Evolutionary conservation across 495 filamentous ascomycete genomes (phyloP), one percentile per base, ranked within the genome.

Genomic region (Hypoxylon subgilvum): DNA sequence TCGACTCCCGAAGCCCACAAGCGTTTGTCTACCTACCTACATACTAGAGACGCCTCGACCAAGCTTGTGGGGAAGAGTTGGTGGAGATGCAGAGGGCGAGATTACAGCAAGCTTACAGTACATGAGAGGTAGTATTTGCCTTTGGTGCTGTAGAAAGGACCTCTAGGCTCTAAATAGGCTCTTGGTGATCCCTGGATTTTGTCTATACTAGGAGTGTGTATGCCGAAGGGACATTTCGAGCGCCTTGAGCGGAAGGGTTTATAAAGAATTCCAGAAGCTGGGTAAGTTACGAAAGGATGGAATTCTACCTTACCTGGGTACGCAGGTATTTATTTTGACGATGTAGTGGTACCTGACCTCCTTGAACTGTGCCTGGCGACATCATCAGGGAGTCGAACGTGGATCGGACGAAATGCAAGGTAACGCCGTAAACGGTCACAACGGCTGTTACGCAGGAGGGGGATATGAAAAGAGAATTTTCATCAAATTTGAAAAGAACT

Each of bases 21-120:
- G 41, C 27, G 19, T 46, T 38, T 52, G 23, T 63, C 35, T 41
- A 51, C 40, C 27, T 30, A 30, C 27, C 5, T 30, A 30, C 10
- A 10, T 30, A 30, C 31, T 57, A 42, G 31, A 19, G 42, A 19
- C 32, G 48, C 6, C 44, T 54, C 49, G 38, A 57, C 53, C 45
- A 25, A 55, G 48, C 54, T 53, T 55, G 54, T 59, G 61, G 61
- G 45, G 61, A 58, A 59, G 48, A 55, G n/a, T 41, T 34, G 51
- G 51, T 51, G 49, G 45, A 52, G 51, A 55, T 39, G 10, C 17
- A 54, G 32, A 34, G 19, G 27, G 12, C 34, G 36, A 58, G 28
- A 53, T 63, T 63, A 16, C 60, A 63, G 28, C 25, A 48, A 52
- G 52, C 52, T 57, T 46, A 52, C 52, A 51, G n/a, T n/a, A n/a